phyloP scores from a whole-genome alignment of 1,139 yeast genomes.

The Blastobotrys elegans region DNA sequence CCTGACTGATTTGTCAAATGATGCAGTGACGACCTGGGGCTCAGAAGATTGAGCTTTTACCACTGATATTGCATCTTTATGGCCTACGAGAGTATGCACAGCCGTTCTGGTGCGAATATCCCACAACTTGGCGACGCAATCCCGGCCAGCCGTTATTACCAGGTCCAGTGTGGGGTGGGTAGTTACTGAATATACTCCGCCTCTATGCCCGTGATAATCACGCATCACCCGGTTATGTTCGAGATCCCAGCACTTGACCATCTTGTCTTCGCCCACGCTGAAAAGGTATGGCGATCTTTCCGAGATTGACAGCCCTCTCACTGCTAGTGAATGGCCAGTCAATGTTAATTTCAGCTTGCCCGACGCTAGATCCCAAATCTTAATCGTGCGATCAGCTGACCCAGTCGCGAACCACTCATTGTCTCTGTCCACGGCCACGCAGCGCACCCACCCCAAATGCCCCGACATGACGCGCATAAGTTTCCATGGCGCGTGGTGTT shows the following conservation, averaged over 20 bases:
- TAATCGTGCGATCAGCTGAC: conserved; percentile 80
- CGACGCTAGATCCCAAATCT: conserved; percentile 83
- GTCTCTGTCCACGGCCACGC: conserved; percentile 75
- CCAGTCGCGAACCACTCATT: conserved; percentile 93
- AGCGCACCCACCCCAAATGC: conserved; percentile 89
- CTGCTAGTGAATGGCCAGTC: conserved; percentile 89
- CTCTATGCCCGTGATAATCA: conserved; percentile 90
- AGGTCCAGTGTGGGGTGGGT: conserved; percentile 84
- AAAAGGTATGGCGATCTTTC: conserved; percentile 79
- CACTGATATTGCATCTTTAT: conserved; percentile 66
- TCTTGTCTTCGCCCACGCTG: conserved; percentile 89
- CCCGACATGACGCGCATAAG: conserved; percentile 75
- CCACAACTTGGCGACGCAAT: conserved; percentile 85
- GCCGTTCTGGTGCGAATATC: conserved; percentile 79
- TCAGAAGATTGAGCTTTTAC: conserved; percentile 65
- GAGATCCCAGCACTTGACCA: conserved; percentile 95
- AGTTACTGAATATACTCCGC: conserved; percentile 80
- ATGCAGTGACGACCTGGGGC: conserved; percentile 81
- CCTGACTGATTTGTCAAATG: conserved; percentile 79
- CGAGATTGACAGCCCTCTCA: conserved; percentile 71
- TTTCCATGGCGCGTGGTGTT: conserved; percentile 64
- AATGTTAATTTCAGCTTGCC: conserved; percentile 67
- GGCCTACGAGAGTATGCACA: conserved; percentile 77
- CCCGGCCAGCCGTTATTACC: conserved; percentile 88
- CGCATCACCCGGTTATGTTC: conserved; percentile 78